These are phyloP conservation scores for Aechmea fasciata DNA, from an alignment of 176 grass and related monocot species.

Conservation along the genomic window DNA sequence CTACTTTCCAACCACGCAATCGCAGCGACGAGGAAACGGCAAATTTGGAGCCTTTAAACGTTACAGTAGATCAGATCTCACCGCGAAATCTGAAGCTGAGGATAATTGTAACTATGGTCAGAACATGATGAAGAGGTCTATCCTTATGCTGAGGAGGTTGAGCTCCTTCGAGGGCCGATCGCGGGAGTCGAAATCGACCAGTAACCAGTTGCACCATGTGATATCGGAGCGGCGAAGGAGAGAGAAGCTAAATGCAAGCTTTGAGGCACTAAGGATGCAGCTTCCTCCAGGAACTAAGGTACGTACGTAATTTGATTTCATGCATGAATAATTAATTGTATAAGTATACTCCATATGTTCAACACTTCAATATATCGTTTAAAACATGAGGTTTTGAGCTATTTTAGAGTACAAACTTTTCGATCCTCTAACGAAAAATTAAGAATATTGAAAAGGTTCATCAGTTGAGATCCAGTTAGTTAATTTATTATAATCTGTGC, in stretches of 20 bases:
- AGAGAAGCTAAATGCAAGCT: slow-evolving; percentile 81
- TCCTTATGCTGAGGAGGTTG: slow-evolving; percentile 25
- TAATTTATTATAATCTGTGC: no score
- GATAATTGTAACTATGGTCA: slow-evolving; percentile 15
- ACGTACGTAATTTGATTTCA: slow-evolving; percentile 7
- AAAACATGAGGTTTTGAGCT: neutral
- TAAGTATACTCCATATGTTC: no score
- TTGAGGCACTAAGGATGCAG: slow-evolving; percentile 49
- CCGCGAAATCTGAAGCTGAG: neutral
- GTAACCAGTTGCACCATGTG: slow-evolving; percentile 63
- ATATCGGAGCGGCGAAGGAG: slow-evolving; percentile 84
- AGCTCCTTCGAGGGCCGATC: neutral
- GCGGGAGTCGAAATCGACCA: neutral
- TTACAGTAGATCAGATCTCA: slow-evolving; percentile 1
- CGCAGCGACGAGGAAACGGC: neutral
- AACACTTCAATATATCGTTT: no score
- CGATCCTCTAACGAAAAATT: neutral
- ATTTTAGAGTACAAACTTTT: neutral
- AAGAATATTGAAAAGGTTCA: no score
- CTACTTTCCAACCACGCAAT: neutral
- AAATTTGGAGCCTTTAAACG: slow-evolving; percentile 20
- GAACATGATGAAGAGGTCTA: slow-evolving; percentile 39
- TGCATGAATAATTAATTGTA: neutral
- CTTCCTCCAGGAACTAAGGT: slow-evolving; percentile 81
- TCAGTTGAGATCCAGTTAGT: no score